Evolutionary conservation across 23 red algal species (phyloP), one percentile per base, ranked within the genome.

Genomic region (Pyropia haitanensis): DNA sequence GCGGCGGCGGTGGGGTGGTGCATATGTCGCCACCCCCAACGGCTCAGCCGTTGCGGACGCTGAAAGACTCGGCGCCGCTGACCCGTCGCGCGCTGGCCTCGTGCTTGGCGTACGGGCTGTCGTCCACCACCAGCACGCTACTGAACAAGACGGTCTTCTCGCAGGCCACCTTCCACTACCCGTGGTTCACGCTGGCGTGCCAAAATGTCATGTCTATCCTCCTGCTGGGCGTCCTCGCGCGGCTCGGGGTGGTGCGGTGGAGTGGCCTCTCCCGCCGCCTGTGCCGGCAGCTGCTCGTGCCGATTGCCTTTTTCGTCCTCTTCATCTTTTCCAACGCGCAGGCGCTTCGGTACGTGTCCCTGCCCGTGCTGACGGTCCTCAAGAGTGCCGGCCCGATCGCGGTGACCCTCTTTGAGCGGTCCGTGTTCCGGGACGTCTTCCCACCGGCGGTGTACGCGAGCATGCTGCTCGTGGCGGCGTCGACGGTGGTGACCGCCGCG

Each of bases 141-240:
- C 73, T 85, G 61, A 96, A 96, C 71, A 96, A 96, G 70, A 56
- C 78, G 51, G 76, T 96, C 7, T 96, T 96, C 63, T 96, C 91
- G 2, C 73, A 82, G 61, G 25, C 60, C 33, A 68, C 61, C 32
- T 96, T 96, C 28, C 56, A 96, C 58, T 96, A 67, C 39, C 91
- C 91, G 58, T 96, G 91, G 91, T 83, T 78, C 67, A 83, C 83
- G 15, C 71, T 96, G 49, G 91, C 81, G 68, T 71, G 67, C 30
- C 91, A 96, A 63, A 96, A 83, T 63, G 39, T 81, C 44, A 57
- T 81, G 13, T 69, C 91, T 51, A 67, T 81, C 27, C 21, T 86
- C 53, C 63, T 80, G 22, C 68, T 81, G 17, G 34, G 58, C 49
- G n/a, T 67, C 53, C 61, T 65, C 49, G 39, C 60, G 10, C 49